These are phyloP conservation scores for Fusarium hostae DNA, from an alignment of 2,329 filamentous ascomycete species.

Conservation along the genomic window DNA sequence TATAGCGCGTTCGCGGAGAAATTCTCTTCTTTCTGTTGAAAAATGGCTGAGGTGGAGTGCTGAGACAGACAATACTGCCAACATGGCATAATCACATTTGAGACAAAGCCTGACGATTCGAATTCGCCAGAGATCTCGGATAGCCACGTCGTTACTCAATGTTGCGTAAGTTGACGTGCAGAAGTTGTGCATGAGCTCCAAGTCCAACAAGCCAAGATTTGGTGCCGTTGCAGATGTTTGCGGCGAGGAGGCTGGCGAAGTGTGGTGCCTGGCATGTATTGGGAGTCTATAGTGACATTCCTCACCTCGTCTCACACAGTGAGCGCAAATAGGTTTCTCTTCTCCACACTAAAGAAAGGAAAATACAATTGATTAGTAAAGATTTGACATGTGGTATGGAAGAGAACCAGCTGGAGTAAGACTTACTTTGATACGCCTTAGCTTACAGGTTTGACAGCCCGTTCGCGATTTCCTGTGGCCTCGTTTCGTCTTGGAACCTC, in stretches of 20 bases:
- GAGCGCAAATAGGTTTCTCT: background rate
- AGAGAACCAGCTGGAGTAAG: rapidly evolving
- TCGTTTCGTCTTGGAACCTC: background rate
- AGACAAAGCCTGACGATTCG: background rate
- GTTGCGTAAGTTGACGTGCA: background rate
- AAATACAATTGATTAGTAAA: rapidly evolving
- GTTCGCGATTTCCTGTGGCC: background rate
- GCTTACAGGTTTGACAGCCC: background rate
- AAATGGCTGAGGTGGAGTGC: background rate
- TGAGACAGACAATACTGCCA: background rate
- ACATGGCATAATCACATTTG: background rate
- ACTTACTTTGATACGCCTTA: background rate
- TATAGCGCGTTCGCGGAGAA: background rate
- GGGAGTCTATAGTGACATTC: background rate
- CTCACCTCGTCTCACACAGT: background rate
- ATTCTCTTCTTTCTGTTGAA: rapidly evolving
- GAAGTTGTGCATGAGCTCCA: background rate
- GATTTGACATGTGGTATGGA: rapidly evolving
- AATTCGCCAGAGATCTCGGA: background rate
- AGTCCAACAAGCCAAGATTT: background rate
- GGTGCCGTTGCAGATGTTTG: no score
- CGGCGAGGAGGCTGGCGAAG: rapidly evolving
- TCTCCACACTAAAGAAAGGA: background rate
- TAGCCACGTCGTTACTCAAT: background rate
- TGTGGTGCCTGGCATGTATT: background rate